Evolutionary conservation across 176 grass and related monocot species (phyloP).

Genomic region (Triticum urartu): DNA sequence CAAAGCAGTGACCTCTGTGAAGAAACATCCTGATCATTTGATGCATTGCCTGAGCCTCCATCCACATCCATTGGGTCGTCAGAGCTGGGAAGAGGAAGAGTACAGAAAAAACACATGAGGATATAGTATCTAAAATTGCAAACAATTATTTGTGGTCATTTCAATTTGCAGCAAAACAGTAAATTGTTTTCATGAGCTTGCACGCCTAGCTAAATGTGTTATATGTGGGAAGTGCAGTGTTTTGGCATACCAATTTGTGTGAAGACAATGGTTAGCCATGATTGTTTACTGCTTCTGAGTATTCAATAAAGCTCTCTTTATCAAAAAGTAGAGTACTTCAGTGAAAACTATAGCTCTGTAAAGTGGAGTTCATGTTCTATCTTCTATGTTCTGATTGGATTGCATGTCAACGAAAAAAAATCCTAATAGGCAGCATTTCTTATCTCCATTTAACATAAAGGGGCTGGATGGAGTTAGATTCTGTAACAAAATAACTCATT

Average conservation of each 20-base stretch:
- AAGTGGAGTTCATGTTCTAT: background rate
- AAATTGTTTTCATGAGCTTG: background rate
- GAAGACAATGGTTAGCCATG: background rate
- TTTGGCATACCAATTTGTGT: background rate
- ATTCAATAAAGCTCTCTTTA: background rate
- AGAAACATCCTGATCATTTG: conserved; percentile 57
- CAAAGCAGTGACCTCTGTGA: conserved; percentile 51
- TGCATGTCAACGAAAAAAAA: background rate
- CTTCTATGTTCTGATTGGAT: background rate
- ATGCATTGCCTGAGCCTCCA: conserved; percentile 35
- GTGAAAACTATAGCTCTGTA: background rate
- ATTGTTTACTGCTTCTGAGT: background rate
- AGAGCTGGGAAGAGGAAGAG: conserved; percentile 36
- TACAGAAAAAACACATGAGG: background rate
- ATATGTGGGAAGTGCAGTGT: background rate
- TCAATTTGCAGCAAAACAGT: background rate
- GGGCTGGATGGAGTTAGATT: background rate
- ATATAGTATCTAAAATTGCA: background rate
- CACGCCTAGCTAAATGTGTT: background rate
- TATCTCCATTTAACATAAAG: background rate
- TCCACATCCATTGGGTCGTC: conserved; percentile 87
- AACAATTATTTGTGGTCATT: background rate
- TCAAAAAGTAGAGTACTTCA: background rate
- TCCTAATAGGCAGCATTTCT: background rate
- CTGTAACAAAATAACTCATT: background rate